Percentiles rank a stretch among this genome's conserved stretches.
These are phyloP conservation scores for Termitomyces sp. DNA, from an alignment of 768 basidiomycete species.

Conservation along the genomic window DNA sequence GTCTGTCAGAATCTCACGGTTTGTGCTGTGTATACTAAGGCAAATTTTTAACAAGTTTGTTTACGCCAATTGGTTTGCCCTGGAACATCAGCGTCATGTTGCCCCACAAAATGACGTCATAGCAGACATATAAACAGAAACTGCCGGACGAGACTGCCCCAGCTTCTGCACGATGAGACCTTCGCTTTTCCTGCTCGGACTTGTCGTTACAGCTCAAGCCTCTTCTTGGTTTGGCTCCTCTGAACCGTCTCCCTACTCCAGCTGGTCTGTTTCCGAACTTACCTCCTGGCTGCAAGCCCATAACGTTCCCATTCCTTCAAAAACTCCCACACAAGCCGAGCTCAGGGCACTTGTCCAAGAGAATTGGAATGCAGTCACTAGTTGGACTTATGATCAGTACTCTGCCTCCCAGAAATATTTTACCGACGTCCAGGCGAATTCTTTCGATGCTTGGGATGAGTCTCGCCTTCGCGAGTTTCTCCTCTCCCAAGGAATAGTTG, in stretches of 20 bases:
- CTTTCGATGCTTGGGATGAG: slow-evolving; percentile 85
- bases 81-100: slow-evolving; percentile 12
- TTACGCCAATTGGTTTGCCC: slow-evolving; percentile 1
- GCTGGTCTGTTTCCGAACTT: slow-evolving; percentile 65
- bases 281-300: slow-evolving; percentile 66
- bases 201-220: slow-evolving; percentile 33
- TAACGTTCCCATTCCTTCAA: slow-evolving; percentile 49
- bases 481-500: slow-evolving; percentile 81
- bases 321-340: slow-evolving; percentile 34
- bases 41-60: too few species aligned
- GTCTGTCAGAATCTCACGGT: too few species aligned
- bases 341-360: slow-evolving; percentile 45
- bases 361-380: slow-evolving; percentile 51
- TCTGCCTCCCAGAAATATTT: slow-evolving; percentile 59
- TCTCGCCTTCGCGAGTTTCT: slow-evolving; percentile 76
- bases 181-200: slow-evolving; percentile 22
- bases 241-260: slow-evolving; percentile 25
- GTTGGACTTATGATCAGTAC: slow-evolving; percentile 65
- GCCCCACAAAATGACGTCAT: slow-evolving; percentile 18
- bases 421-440: slow-evolving; percentile 46
- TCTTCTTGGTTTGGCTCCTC: slow-evolving; percentile 47
- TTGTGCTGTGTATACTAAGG: too few species aligned
- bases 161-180: slow-evolving; percentile 20
- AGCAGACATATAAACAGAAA: slow-evolving; percentile 2
- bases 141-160: background rate